Percentiles rank a stretch among this genome's conserved stretches.
These are phyloP conservation scores for Hydrangea macrophylla DNA, from an alignment of 148 eudicot genomes.

Conservation along the genomic window DNA sequence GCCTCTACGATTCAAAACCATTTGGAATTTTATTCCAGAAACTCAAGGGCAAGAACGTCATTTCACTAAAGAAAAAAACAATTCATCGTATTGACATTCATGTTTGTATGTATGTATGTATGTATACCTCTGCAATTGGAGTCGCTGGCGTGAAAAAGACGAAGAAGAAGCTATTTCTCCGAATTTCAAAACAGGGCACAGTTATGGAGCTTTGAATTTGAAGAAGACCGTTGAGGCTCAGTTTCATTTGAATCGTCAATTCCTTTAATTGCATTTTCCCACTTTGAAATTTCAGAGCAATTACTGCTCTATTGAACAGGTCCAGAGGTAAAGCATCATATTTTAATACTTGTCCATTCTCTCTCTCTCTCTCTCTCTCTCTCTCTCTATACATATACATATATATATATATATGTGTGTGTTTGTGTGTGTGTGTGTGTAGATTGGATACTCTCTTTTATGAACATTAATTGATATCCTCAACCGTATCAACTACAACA, in stretches of 20 bases:
- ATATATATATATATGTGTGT: neutral
- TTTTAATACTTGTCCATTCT: conserved; percentile 1
- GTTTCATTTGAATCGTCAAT: neutral
- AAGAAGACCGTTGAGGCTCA: conserved; percentile 6
- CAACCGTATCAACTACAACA: conserved; percentile 26
- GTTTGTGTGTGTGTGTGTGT: too few relatives aligned
- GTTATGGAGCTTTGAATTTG: neutral
- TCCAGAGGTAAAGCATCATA: conserved; percentile 12
- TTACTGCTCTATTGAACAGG: conserved; percentile 6
- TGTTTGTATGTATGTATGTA: neutral
- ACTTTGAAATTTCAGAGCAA: conserved; percentile 11
- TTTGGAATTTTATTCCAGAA: neutral
- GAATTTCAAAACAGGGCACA: too few relatives aligned
- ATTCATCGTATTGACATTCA: neutral
- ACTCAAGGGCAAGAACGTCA: neutral
- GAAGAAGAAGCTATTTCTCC: neutral
- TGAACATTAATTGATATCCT: conserved; percentile 13
- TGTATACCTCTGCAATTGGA: neutral
- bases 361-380: too few relatives aligned
- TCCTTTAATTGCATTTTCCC: neutral
- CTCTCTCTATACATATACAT: neutral
- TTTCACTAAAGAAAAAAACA: neutral
- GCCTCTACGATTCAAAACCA: too few relatives aligned
- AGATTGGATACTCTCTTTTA: neutral
- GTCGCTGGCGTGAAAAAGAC: conserved; percentile 14